Base-by-base conservation (phyloP, 192 early-diverging fungal genomes). In the Rhizoclosmatium sp. region DNA sequence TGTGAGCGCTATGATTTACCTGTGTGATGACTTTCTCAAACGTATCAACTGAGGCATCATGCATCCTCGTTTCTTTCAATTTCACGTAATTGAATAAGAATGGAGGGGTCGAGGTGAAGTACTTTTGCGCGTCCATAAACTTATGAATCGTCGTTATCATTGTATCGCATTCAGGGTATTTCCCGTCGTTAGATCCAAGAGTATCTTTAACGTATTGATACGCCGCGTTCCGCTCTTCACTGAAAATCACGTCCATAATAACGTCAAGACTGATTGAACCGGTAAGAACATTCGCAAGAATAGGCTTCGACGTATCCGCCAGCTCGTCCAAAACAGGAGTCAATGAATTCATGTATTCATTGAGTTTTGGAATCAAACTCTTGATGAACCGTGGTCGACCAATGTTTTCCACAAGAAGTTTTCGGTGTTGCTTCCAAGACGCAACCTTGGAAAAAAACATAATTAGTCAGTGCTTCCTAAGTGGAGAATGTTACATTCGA, bases 301-400 rank as follows among this genome's bases (percentile, higher is more conserved):
- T 40, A 40, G 62, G 62, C 2, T 31, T 2, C 2, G n/a, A 19
- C n/a, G 62, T 12, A 12, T 19, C 39, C 12, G 62, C 62, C 2
- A 65, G 1, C 31, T 19, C 10, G 39, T 65, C 62, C n/a, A 65
- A 39, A 14, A 65, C 2, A 40, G 62, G 39, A 12, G 39, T 12
- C 2, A 65, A 12, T 2, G n/a, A 19, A 31, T 16, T 40, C n/a
- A 31, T 31, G 31, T 31, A 31, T 31, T 31, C 31, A 31, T 16
- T 65, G 16, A 65, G 12, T 65, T 39, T 65, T 19, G 62, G 62
- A 12, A 40, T 40, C 12, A 65, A 12, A 12, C 21, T 31, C 2
- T 40, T 19, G 62, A 65, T 65, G 39, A 65, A 65, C 12, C 62
- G 16, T 2, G 62, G 62, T 19, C 62, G 62, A 12, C n/a, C 62